Evolutionary conservation across 2,329 filamentous ascomycete genomes (phyloP), one percentile per base, ranked within the genome.

Genomic region (Paraphaeosphaeria minitans): DNA sequence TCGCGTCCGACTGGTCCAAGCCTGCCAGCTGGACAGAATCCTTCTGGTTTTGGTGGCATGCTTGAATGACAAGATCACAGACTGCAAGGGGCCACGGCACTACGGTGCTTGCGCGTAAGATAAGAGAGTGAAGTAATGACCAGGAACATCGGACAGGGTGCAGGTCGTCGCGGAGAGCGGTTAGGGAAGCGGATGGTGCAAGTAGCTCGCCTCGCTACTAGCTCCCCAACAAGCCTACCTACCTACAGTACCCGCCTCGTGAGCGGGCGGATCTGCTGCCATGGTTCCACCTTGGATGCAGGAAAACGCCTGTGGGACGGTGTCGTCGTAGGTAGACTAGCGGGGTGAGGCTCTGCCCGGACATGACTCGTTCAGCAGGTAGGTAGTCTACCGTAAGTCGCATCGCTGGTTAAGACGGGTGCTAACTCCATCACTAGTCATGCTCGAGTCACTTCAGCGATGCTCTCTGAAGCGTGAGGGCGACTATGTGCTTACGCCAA

Each of bases 221-320:
- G 58, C 55, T 62, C 16, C 43, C 53, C 60, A 67, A 66, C 63
- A 61, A 31, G 24, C 47, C 21, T n/a, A n/a, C n/a, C n/a, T n/a
- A n/a, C n/a, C n/a, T 46, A 51, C 61, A 65, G 55, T 64, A 63
- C 55, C 61, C 58, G 58, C 47, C 59, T 60, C 65, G 65, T 64
- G 59, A 53, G 63, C 60, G 59, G 61, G 49, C 60, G 67, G 74
- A 76, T 75, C 70, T 74, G 64, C 73, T 49, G 62, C 67, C 64
- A 69, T 65, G 68, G 66, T 63, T 67, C 66, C 67, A 72, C 69
- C 68, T 69, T 69, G 56, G 57, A 47, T 63, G 60, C 57, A 62
- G 59, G 41, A 61, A 46, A 58, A 59, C 62, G 55, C 57, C 63
- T 66, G 66, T 72, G 68, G 68, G 66, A 65, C 67, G 68, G 67